Evolutionary conservation across 73 alveolate genomes (phyloP), one percentile per base, ranked within the genome.

Genomic region (Strombidium stylifer): DNA sequence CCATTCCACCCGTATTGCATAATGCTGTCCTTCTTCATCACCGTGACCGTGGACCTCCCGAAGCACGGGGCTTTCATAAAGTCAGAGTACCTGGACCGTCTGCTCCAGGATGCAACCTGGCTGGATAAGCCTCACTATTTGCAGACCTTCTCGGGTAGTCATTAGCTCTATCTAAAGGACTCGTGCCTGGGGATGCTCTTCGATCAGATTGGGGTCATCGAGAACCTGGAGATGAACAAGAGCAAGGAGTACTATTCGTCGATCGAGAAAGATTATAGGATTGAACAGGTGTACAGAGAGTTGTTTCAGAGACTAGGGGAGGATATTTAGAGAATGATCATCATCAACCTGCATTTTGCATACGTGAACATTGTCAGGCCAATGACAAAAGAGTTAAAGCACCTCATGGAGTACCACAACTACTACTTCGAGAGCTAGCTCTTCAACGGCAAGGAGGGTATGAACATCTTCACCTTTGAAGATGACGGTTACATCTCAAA

Each of bases 41-140:
- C 85, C 19, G 49, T 51, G 14, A 95, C 94, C 23, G 92, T 89
- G 16, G 97, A 89, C 57, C 75, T 69, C 27, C 66, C 66, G 14
- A 89, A 89, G 80, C 71, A 74, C 41, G 93, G 97, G 23, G 41
- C 57, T 39, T 42, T 77, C 69, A 51, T 65, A 19, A 58, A 39
- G 39, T 24, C 60, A 41, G 14, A 35, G 23, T 18, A 37, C 31
- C 23, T 37, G 44, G 49, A 54, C 65, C 50, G 42, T 20, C n/a
- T 36, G 23, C 11, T 20, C 15, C 25, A 73, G 56, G n/a, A n/a
- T n/a, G n/a, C n/a, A 28, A 40, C 61, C 69, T 51, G 14, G 56
- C 50, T 21, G 48, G 67, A 16, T 82, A 81, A 79, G 88, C 93
- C 0, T 68, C 65, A 12, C 40, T 62, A 30, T 39, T 53, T 50